Evolutionary conservation across 2,329 filamentous ascomycete genomes (phyloP), one percentile per base, ranked within the genome.

Genomic region (Fusarium xylarioides): DNA sequence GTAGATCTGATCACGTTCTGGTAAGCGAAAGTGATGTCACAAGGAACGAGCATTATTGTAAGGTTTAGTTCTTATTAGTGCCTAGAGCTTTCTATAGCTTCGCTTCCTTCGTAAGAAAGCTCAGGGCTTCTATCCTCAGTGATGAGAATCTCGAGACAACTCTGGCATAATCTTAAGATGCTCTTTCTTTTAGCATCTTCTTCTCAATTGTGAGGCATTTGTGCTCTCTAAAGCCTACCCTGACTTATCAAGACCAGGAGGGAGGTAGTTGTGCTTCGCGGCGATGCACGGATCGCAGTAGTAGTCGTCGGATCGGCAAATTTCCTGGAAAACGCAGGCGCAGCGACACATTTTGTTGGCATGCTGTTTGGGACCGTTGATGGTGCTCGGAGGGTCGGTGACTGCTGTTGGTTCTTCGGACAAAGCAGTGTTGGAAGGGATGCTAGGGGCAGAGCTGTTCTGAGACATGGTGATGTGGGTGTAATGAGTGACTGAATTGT

Each of bases 121-220:
- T 5, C 1, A 0, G 18, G 9, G 3, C 6, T 5, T 3, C 26
- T 21, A 21, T 28, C 18, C 12, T 26, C 4, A 28, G 44, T 28
- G 12, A 28, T 46, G 12, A 15, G 9, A 7, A 15, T 11, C 10
- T 10, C 12, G 1, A 44, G 7, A 8, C 11, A 28, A 1, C 18
- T 46, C 43, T 26, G 7, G 5, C 5, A 2, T 7, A 10, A 19
- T 4, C 5, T 28, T 4, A 1, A 0, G n/a, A 14, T 7, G 10
- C n/a, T 16, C 10, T 18, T 28, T 5, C 6, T 11, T 1, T 9
- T 1, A 2, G 23, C 16, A 46, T 4, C 4, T 4, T 15, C 12
- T 11, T 15, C 2, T 28, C 12, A 4, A 4, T 5, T 3, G 0
- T 15, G 4, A 15, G 18, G 11, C 0, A 7, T 15, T 3, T 0